Base-by-base conservation (phyloP, 345 rosid genomes). In the Populus alba region DNA sequence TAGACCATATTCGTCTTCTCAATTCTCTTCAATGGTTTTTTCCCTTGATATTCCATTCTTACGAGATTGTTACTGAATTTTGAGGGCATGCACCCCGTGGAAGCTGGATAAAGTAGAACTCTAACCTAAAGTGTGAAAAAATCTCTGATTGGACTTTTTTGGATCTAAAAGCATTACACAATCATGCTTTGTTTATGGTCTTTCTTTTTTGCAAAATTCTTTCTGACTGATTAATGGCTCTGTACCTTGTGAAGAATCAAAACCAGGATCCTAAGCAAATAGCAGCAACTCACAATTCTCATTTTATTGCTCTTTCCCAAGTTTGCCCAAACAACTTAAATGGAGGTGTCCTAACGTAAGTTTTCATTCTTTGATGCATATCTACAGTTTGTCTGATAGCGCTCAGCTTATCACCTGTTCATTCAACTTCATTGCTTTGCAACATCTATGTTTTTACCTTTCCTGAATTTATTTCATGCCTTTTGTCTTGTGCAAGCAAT, bases 301-400 rank as follows among this genome's bases (percentile, higher is more conserved):
- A 91, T 79, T 82, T 81, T 77, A 80, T 82, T 81, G 93, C 99
- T 78, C 91, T 96, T 68, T 88, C 95, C 80, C 98, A 91, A 91
- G 92, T 85, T 81, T 90, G 87, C 83, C 97, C 96, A 13, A 94
- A 87, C 90, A 94, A 90, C 87, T 87, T 83, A 66, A 92, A 87
- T 85, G 98, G 98, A 76, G 81, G 85, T 66, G 39, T 86, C 69
- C 84, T 90, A 74, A 91, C 91, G 99, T 97, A 90, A 91, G 98
- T 85, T 66, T 68, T 83, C 41, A 22, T 47, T 55, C 75, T 71
- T 68, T 22, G 67, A 59, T 77, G 47, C 73, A 22, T 80, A 6
- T 70, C 76, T 49, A 55, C 61, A 66, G 68, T 70, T 51, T 72
- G 20, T 43, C 13, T 53, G 69, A 8, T 39, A 38, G 10, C 74